phyloP scores from a whole-genome alignment of 129 eudicot species.

The Flaveria brownii region DNA sequence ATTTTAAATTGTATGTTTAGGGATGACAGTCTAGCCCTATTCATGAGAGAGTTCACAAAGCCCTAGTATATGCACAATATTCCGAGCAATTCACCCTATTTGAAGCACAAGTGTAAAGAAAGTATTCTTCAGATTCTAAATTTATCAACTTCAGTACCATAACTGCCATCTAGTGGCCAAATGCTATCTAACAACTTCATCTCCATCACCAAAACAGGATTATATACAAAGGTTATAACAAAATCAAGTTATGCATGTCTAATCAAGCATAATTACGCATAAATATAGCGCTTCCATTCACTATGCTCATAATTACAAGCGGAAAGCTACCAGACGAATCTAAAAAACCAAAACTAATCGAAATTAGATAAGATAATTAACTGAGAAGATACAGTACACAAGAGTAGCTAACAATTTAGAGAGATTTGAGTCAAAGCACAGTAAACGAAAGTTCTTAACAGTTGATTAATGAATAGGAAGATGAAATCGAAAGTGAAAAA shows the following conservation, averaged over 20 bases:
- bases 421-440: not conserved
- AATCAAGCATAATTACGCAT: constrained; percentile 12
- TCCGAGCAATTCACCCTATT: not conserved
- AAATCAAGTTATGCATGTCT: constrained; percentile 3
- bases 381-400: not conserved
- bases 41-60: not conserved
- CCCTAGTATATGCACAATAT: not conserved
- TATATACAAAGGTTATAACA: not conserved
- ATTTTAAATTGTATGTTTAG: not conserved
- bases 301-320: not conserved
- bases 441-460: not conserved
- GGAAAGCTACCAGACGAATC: not conserved
- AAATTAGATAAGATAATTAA: not conserved
- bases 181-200: not conserved
- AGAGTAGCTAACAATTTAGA: constrained; percentile 5
- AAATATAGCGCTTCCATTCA: constrained; percentile 8
- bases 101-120: not conserved
- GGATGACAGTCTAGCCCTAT: constrained; percentile 8
- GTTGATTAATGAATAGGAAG: not conserved
- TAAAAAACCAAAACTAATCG: not conserved
- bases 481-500: not conserved
- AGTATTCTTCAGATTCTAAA: not conserved
- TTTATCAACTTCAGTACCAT: not conserved
- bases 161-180: not conserved
- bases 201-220: not conserved